Evolutionary conservation across 2,329 filamentous ascomycete species (phyloP).

Genomic region (Neospermospora avenae): DNA sequence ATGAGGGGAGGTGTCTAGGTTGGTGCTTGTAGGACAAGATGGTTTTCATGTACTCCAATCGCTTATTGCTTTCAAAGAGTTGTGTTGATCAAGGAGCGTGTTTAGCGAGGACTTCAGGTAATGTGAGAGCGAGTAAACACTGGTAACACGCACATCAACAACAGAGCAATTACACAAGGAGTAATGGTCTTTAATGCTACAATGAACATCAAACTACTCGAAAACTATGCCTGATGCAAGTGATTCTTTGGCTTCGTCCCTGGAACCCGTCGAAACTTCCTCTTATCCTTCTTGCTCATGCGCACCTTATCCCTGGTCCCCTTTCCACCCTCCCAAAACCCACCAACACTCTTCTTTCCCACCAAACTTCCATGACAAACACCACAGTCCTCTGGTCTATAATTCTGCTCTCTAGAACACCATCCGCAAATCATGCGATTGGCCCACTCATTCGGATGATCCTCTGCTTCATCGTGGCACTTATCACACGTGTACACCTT

Average conservation of each 20-base stretch:
- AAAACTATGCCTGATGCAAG: not conserved
- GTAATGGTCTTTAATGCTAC: not conserved
- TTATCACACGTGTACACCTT: constrained; percentile 61
- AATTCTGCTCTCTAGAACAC: constrained; percentile 79
- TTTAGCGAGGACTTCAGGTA: not conserved
- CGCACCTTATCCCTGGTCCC: constrained; percentile 67
- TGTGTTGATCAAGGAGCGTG: not conserved
- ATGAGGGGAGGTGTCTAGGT: not conserved
- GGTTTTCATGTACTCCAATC: not conserved
- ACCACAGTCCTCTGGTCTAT: constrained; percentile 69
- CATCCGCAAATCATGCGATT: constrained; percentile 80
- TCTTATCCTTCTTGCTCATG: constrained; percentile 75
- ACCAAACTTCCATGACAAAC: constrained; percentile 70
- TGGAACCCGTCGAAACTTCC: constrained; percentile 65
- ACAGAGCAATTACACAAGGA: not conserved
- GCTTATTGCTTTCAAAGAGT: not conserved
- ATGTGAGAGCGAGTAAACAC: not conserved
- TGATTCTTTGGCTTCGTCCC: constrained; percentile 15
- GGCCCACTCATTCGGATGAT: constrained; percentile 77
- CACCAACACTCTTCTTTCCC: constrained; percentile 58
- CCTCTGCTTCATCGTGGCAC: constrained; percentile 70
- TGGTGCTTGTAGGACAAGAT: not conserved
- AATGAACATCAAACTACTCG: not conserved
- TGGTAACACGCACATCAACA: not conserved
- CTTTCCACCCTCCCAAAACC: constrained; percentile 87